Conservation (phyloP, 768 basidiomycete genomes). For the Boletus huronensis region DNA sequence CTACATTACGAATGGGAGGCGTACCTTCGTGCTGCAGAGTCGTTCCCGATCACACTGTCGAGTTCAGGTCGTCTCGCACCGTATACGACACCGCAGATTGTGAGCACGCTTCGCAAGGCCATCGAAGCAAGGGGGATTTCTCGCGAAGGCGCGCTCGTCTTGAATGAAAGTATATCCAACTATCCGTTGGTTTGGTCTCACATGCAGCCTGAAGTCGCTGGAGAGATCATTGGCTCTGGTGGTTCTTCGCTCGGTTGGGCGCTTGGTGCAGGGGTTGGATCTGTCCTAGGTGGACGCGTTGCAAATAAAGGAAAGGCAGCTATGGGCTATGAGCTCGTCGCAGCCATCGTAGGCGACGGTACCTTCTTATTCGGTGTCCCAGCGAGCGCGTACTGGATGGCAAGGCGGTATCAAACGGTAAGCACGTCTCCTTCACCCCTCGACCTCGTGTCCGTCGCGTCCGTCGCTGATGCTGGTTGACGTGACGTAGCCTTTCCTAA, state of each 20-base stretch:
- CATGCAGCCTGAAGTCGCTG: constrained; percentile 48
- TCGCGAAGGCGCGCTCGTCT: constrained; percentile 40
- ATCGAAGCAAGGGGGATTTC: constrained; percentile 37
- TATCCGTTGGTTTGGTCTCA: constrained; percentile 55
- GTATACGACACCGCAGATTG: constrained; percentile 45
- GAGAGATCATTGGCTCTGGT: constrained; percentile 53
- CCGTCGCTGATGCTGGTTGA: background rate
- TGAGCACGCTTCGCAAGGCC: constrained; percentile 44
- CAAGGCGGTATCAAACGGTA: constrained; percentile 63
- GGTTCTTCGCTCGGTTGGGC: constrained; percentile 69
- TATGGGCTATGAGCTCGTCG: constrained; percentile 49
- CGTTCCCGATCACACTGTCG: constrained; percentile 17
- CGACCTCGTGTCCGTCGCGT: background rate
- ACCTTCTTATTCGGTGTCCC: constrained; percentile 67
- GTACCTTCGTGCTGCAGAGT: constrained; percentile 33
- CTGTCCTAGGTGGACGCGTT: constrained; percentile 41
- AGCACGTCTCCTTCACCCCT: constrained; percentile 9
- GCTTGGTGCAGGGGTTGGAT: constrained; percentile 62
- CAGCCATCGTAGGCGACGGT: constrained; percentile 66
- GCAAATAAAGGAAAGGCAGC: constrained; percentile 19
- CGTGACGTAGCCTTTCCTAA: constrained; percentile 57
- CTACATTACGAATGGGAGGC: constrained; percentile 29
- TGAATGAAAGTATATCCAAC: constrained; percentile 66
- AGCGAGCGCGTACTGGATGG: constrained; percentile 69
- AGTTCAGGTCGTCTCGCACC: constrained; percentile 13